Evolutionary conservation across 2,329 filamentous ascomycete species (phyloP), one percentile per base, ranked within the genome.

Genomic region (Fusarium piperis): DNA sequence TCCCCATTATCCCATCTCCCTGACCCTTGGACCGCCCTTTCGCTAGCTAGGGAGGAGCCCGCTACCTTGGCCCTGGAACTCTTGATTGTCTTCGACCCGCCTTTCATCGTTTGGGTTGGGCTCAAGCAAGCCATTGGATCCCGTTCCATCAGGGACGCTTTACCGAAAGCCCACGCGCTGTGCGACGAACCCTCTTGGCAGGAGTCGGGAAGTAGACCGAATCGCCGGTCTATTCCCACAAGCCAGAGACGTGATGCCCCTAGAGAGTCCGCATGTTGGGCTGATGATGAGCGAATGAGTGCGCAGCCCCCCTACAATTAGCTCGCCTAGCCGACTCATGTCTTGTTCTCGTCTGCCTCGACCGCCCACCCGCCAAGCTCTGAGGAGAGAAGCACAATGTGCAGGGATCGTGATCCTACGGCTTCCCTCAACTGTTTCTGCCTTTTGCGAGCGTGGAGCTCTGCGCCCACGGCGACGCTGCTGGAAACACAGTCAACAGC

Each of bases 381-480:
- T 60, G 58, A 64, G 66, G 36, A 64, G 64, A 70, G 62, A 74
- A 72, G 72, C 68, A 66, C 56, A 64, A 63, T 67, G 67, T 36
- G 62, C 76, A 78, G 73, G 76, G 76, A 74, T 78, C 11, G 11
- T 55, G 57, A 74, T 78, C 76, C 76, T 72, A 68, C 71, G 62
- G 64, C 64, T 74, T 65, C 64, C 64, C 66, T 66, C 66, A 44
- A 70, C 59, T 59, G 66, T 71, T 68, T 68, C 62, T 65, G 46
- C 65, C 65, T 46, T 52, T 62, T 72, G 65, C 67, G 55, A 66
- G 35, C 56, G 52, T 38, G 58, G 57, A 59, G 55, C 53, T 67
- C 51, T 60, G 63, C 61, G 67, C 67, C 59, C 59, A 65, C 60
- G 65, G 44, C 32, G 39, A 59, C 60, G 46, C 55, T 67, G 57